A percentile compares a stretch with the other conserved stretches of the same genome.
Conservation (phyloP, 2,329 filamentous ascomycete species). For the Fusarium sp. region DNA sequence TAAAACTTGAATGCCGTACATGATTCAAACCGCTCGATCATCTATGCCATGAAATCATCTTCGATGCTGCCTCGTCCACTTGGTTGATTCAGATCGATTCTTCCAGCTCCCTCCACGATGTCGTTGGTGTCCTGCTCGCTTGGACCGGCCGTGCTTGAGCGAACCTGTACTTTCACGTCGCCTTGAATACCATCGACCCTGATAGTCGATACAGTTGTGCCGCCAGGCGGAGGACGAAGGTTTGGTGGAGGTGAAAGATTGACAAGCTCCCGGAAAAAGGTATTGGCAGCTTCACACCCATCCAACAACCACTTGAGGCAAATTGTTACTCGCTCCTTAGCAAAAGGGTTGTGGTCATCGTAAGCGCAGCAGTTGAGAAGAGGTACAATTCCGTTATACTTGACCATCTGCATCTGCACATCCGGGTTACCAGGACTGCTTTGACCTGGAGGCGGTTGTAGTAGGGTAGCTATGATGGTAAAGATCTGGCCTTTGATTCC, state of each 20-base stretch:
- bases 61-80: constrained; percentile 52
- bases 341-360: constrained; percentile 93
- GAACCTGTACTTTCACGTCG: constrained; percentile 67
- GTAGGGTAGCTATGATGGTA: constrained; percentile 86
- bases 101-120: constrained; percentile 58
- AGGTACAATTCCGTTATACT: constrained; percentile 86
- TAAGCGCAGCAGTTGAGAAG: constrained; percentile 90
- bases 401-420: constrained; percentile 89
- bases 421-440: constrained; percentile 73
- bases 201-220: constrained; percentile 57
- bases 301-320: constrained; percentile 87
- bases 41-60: constrained; percentile 60
- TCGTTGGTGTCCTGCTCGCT: constrained; percentile 49
- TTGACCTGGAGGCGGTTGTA: constrained; percentile 80
- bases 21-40: background rate
- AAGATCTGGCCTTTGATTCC: constrained; percentile 93
- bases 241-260: constrained; percentile 57
- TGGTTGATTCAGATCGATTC: constrained; percentile 54
- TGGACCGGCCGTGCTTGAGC: constrained; percentile 50
- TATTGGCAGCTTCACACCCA: constrained; percentile 78
- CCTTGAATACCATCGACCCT: constrained; percentile 67
- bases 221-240: constrained; percentile 51
- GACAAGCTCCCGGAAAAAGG: constrained; percentile 75
- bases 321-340: constrained; percentile 90
- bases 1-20: background rate